A percentile compares a stretch with the other conserved stretches of the same genome.
These are phyloP conservation scores for Kodamaea fukazawae DNA, from an alignment of 805 yeast genomes.

Conservation along the genomic window DNA sequence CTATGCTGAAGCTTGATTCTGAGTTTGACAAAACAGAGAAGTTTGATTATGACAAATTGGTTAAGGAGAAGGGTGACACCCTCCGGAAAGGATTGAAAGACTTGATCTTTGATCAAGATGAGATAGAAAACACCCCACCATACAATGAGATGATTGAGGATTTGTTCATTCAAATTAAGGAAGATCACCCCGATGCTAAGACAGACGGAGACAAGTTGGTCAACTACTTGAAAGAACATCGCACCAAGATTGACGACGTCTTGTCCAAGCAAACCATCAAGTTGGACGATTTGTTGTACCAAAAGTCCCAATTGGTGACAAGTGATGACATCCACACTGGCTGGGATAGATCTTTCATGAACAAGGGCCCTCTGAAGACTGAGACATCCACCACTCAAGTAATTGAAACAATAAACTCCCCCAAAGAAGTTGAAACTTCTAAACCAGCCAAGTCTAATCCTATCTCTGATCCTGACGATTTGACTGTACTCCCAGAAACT, in stretches of 20 bases:
- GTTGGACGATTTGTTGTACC: constrained; percentile 63
- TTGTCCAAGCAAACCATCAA: constrained; percentile 62
- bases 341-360: constrained; percentile 79
- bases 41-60: constrained; percentile 44
- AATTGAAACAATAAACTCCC: constrained; percentile 29
- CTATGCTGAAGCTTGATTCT: constrained; percentile 42
- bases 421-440: not conserved
- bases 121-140: constrained; percentile 49
- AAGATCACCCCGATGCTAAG: constrained; percentile 53
- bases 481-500: constrained; percentile 49
- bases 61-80: constrained; percentile 37
- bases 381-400: constrained; percentile 16
- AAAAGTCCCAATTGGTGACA: constrained; percentile 72
- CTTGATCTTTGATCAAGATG: constrained; percentile 34
- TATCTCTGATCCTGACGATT: constrained; percentile 6
- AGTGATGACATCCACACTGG: constrained; percentile 92
- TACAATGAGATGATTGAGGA: constrained; percentile 94
- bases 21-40: constrained; percentile 60
- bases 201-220: constrained; percentile 33
- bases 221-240: constrained; percentile 53
- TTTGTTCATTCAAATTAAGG: constrained; percentile 70
- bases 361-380: constrained; percentile 43
- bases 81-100: constrained; percentile 45
- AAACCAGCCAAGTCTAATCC: constrained; percentile 1
- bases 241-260: constrained; percentile 66